Percentiles rank a stretch among this genome's conserved stretches.
Conservation (phyloP, 257 asterid genomes). For the Handroanthus guayacan region DNA sequence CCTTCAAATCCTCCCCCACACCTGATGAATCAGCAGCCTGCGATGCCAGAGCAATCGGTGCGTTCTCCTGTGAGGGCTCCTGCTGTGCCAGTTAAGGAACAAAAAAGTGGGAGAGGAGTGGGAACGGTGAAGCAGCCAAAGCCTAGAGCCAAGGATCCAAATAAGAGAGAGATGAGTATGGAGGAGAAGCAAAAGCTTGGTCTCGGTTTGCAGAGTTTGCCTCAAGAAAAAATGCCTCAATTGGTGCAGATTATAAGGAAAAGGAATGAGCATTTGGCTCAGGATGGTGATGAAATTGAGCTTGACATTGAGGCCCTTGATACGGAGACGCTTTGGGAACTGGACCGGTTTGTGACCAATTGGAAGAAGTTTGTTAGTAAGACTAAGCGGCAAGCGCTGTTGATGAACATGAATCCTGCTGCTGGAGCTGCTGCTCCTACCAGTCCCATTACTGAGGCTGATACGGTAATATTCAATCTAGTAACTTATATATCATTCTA, state of each 20-base stretch:
- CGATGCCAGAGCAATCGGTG: conserved; percentile 45
- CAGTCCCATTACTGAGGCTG: conserved; percentile 55
- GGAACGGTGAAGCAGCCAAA: conserved; percentile 69
- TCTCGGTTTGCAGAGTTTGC: conserved; percentile 82
- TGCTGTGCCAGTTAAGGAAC: conserved; percentile 48
- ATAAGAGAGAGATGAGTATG: conserved; percentile 89
- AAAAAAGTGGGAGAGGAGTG: conserved; percentile 39
- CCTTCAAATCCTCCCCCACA: conserved; percentile 51
- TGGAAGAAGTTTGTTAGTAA: conserved; percentile 98
- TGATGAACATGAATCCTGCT: conserved; percentile 50
- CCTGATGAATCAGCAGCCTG: conserved; percentile 32
- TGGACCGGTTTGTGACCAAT: conserved; percentile 91
- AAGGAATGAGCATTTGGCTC: conserved; percentile 85
- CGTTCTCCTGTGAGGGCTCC: conserved; percentile 72
- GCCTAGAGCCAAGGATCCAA: conserved; percentile 89
- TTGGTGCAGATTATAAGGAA: conserved; percentile 82
- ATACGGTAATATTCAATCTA: conserved; percentile 52
- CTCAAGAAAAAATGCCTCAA: conserved; percentile 98
- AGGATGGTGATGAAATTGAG: conserved; percentile 98
- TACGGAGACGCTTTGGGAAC: conserved; percentile 95
- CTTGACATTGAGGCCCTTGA: conserved; percentile 96
- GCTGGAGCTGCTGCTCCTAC: conserved; percentile 51
- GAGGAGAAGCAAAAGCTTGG: conserved; percentile 99
- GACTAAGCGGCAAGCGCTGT: conserved; percentile 81
- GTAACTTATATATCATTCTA: not conserved